Base-by-base conservation (phyloP, 164 flowering plant species). In the Vitis riparia region DNA sequence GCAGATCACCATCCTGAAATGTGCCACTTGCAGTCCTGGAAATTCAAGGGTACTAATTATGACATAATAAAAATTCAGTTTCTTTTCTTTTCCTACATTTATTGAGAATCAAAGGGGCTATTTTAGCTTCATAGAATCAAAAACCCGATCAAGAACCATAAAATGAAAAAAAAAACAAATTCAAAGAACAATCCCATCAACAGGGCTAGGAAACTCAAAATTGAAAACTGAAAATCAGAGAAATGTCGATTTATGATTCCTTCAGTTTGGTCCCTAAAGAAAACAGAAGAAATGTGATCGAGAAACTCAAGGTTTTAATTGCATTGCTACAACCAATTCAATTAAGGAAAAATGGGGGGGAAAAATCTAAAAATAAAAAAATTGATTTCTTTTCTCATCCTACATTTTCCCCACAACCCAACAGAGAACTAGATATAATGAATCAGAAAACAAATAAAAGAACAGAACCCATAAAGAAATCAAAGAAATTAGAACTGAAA, bases 21-120 rank as follows among this genome's bases (percentile, higher is more conserved):
- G 99, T 96, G 16, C 99, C 99, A 67, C 99, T 96, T 0, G 98
- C 95, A 17, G 98, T 90, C 87, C 99, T 93, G 81, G 59, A 32
- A 68, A 67, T 47, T 66, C 29, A 50, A 37, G 44, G 27, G 44
- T 37, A 37, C 44, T 37, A 37, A 0, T 37, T 37, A 37, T 30
- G 69, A 29, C 1, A 59, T 44, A 47, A 8, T 9, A 60, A 29
- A 51, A 58, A 30, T 19, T 15, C 44, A 16, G 13, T 50, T 19
- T 11, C 14, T 62, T 2, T 47, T 30, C 23, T 29, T 7, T 0
- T 17, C 55, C 8, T 16, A 15, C 9, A 63, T 29, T 44, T 47
- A 9, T 6, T 19, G 50, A 11, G 14, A 13, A 55, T 15, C 8
- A 56, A 7, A 11, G 27, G 19, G 19, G 8, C 44, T 37, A 37